These are phyloP conservation scores for Microascus cirrosus DNA, from an alignment of 2,329 filamentous ascomycete species.

Conservation along the genomic window DNA sequence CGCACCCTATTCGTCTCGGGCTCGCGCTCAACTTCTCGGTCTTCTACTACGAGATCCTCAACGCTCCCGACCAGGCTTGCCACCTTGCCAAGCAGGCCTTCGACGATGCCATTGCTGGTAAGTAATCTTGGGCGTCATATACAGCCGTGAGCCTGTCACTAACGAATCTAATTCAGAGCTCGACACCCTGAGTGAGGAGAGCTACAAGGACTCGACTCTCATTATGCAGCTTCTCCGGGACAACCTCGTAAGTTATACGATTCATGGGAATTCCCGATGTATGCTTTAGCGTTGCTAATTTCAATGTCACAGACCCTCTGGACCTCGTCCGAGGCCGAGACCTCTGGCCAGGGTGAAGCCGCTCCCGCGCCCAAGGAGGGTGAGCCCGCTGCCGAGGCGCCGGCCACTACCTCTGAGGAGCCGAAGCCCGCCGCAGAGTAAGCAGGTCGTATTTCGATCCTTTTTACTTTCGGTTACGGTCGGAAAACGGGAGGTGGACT, in stretches of 20 bases:
- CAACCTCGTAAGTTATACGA: constrained; percentile 62
- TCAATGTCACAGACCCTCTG: constrained; percentile 66
- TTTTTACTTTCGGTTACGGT: constrained; percentile 25
- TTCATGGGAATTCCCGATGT: background rate
- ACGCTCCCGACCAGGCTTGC: constrained; percentile 96
- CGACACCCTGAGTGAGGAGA: constrained; percentile 93
- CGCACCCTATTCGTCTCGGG: constrained; percentile 95
- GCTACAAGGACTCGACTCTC: constrained; percentile 97
- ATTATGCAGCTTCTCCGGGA: constrained; percentile 98
- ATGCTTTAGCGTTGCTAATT: background rate
- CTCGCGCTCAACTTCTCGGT: constrained; percentile 98
- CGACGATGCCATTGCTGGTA: constrained; percentile 86
- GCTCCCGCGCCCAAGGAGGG: constrained; percentile 21
- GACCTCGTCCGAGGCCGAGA: constrained; percentile 97
- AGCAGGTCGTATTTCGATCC: constrained; percentile 15
- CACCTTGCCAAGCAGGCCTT: constrained; percentile 98
- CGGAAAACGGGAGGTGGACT: constrained; percentile 32
- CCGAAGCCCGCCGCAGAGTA: constrained; percentile 53
- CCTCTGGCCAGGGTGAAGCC: constrained; percentile 41
- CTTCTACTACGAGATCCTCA: constrained; percentile 99
- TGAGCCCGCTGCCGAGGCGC: constrained; percentile 37
- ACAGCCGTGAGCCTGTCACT: constrained; percentile 6
- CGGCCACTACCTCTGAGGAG: constrained; percentile 47
- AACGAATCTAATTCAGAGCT: constrained; percentile 51
- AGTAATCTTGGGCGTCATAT: constrained; percentile 7